phyloP scores from a whole-genome alignment of 2,329 filamentous ascomycete species.

The Verruconis gallopava region DNA sequence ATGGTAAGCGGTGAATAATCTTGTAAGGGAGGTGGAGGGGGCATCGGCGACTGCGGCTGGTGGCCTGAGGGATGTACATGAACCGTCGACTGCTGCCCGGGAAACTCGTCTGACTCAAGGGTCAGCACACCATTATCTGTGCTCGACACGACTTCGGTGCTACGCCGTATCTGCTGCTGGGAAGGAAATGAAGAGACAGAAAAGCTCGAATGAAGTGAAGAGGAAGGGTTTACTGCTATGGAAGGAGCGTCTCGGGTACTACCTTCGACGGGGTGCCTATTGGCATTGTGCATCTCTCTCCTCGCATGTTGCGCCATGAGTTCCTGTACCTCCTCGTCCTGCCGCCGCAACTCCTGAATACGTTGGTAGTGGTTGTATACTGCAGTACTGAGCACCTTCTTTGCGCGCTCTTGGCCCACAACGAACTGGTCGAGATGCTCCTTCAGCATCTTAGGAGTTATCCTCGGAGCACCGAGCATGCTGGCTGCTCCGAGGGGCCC shows the following conservation, averaged over 20 bases:
- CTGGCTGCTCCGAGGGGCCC: conserved; percentile 50
- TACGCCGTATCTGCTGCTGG: conserved; percentile 11
- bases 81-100: conserved; percentile 45
- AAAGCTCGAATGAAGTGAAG: not conserved
- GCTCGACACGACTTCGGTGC: not conserved
- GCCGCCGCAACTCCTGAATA: conserved; percentile 60
- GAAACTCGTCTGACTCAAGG: conserved; percentile 42
- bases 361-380: conserved; percentile 96
- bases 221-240: not conserved
- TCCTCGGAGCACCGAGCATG: conserved; percentile 42
- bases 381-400: conserved; percentile 84
- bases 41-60: conserved; percentile 17
- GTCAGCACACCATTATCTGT: conserved; percentile 8
- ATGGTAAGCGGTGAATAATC: conserved; percentile 55
- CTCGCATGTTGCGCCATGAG: conserved; percentile 57
- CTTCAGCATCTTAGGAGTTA: conserved; percentile 60
- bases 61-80: conserved; percentile 21
- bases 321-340: conserved; percentile 69
- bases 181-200: not conserved
- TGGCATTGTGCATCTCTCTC: conserved; percentile 48
- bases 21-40: conserved; percentile 25
- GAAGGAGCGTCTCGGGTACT: conserved; percentile 12
- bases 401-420: conserved; percentile 86
- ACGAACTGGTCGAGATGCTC: conserved; percentile 90
- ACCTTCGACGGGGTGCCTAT: conserved; percentile 69